These are phyloP conservation scores for Nitzschia palea DNA, from an alignment of 108 stramenopile genomes.

Conservation along the genomic window DNA sequence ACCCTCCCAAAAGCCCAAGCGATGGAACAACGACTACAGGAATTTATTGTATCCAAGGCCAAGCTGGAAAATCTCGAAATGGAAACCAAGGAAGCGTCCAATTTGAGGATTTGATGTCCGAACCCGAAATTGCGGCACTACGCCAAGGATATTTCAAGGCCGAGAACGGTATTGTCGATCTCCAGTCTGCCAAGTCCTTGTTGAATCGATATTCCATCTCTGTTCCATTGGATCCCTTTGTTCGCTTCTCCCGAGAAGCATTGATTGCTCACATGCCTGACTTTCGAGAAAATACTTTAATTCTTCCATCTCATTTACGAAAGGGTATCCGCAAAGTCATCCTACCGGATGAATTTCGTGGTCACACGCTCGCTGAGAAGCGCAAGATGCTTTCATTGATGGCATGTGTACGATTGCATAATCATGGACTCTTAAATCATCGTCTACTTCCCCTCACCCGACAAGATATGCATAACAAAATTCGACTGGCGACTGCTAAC, in stretches of 20 bases:
- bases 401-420: slow-evolving; percentile 64
- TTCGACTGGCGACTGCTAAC: background rate
- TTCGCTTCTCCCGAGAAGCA: slow-evolving; percentile 33
- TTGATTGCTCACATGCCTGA: slow-evolving; percentile 49
- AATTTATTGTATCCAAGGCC: slow-evolving; percentile 34
- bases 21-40: slow-evolving; percentile 37
- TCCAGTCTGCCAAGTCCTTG: slow-evolving; percentile 54
- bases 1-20: slow-evolving; percentile 29
- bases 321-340: slow-evolving; percentile 27
- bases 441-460: slow-evolving; percentile 52
- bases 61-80: background rate
- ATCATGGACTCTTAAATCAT: slow-evolving; percentile 45
- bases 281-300: slow-evolving; percentile 34
- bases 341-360: slow-evolving; percentile 35
- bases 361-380: slow-evolving; percentile 27
- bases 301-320: slow-evolving; percentile 53
- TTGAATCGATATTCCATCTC: slow-evolving; percentile 56
- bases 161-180: slow-evolving; percentile 33
- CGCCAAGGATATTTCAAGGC: slow-evolving; percentile 34
- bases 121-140: slow-evolving; percentile 37
- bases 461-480: slow-evolving; percentile 21
- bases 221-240: slow-evolving; percentile 49
- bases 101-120: background rate
- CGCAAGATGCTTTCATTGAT: slow-evolving; percentile 49
- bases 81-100: background rate